These are phyloP conservation scores for Ascochyta rabiei DNA, from an alignment of 2,329 filamentous ascomycete genomes.

Conservation along the genomic window DNA sequence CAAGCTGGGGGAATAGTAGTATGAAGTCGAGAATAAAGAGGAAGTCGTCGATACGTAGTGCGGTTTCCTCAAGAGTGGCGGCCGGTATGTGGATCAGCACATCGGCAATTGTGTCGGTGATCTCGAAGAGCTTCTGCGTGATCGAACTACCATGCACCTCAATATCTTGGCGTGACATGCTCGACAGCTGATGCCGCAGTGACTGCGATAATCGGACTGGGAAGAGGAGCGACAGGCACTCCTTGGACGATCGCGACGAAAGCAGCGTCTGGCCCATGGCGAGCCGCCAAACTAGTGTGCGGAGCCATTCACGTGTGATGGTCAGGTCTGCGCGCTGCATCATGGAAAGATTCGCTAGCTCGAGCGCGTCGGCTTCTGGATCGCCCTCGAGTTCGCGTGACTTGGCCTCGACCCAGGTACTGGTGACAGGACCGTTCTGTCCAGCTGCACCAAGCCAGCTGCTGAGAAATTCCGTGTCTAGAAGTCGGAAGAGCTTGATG, in stretches of 20 bases:
- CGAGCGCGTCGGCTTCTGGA: constrained; percentile 45
- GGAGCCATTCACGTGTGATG: constrained; percentile 58
- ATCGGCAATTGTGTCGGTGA: constrained; percentile 65
- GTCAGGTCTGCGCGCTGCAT: constrained; percentile 58
- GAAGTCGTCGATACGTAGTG: constrained; percentile 60
- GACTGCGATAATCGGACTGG: constrained; percentile 54
- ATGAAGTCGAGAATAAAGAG: constrained; percentile 59
- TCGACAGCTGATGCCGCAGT: constrained; percentile 51
- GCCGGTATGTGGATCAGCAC: constrained; percentile 60
- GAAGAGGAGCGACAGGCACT: constrained; percentile 52
- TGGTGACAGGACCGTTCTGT: constrained; percentile 44
- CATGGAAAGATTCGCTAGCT: constrained; percentile 48
- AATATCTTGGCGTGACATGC: constrained; percentile 55
- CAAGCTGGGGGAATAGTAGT: constrained; percentile 57
- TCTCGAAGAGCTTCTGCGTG: constrained; percentile 65
- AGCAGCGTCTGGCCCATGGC: constrained; percentile 56
- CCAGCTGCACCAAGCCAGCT: constrained; percentile 50
- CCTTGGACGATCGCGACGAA: constrained; percentile 47
- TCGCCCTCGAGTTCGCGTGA: constrained; percentile 51
- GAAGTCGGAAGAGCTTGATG: constrained; percentile 53
- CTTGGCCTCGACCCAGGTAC: constrained; percentile 55
- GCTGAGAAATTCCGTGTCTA: constrained; percentile 53
- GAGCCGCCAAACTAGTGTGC: constrained; percentile 57
- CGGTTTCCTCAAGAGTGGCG: constrained; percentile 54
- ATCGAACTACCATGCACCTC: constrained; percentile 63